phyloP scores from a whole-genome alignment of 2,329 filamentous ascomycete genomes.

The Stemphylium lycopersici region DNA sequence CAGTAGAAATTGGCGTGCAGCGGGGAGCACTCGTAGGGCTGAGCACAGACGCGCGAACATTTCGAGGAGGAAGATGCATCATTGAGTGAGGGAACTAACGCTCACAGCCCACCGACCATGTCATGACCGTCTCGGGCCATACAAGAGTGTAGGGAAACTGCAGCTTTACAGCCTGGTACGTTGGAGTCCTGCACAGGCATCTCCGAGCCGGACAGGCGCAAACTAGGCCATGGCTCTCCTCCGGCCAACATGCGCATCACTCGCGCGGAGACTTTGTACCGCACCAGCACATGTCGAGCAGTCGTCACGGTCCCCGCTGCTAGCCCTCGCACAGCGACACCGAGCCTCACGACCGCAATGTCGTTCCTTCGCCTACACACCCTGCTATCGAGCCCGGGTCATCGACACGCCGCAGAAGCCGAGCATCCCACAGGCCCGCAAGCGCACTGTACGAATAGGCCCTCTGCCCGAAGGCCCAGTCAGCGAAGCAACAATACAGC shows the following conservation, averaged over 20 bases:
- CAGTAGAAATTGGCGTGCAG: neutral
- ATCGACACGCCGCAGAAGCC: conserved; percentile 32
- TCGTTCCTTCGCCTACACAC: conserved; percentile 34
- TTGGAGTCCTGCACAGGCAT: neutral
- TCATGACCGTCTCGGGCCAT: conserved; percentile 3
- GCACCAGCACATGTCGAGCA: conserved; percentile 24
- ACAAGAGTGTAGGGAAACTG: neutral
- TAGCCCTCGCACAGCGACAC: conserved; percentile 28
- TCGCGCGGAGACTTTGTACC: conserved; percentile 39
- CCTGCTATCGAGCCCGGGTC: conserved; percentile 32
- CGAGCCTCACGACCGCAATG: conserved; percentile 20
- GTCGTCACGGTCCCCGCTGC: conserved; percentile 25
- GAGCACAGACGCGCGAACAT: conserved; percentile 14
- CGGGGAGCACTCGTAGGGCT: conserved; percentile 1
- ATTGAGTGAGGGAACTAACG: conserved; percentile 1
- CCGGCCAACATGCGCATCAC: conserved; percentile 32
- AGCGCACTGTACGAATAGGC: conserved; percentile 42
- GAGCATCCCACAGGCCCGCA: conserved; percentile 27
- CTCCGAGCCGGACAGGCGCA: conserved; percentile 11
- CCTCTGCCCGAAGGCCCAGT: conserved; percentile 38
- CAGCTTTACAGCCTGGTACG: neutral
- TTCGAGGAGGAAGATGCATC: conserved; percentile 5
- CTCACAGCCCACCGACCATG: conserved; percentile 13
- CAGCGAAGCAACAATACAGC: conserved; percentile 28
- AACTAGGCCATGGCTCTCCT: conserved; percentile 37